A percentile compares a stretch with the other conserved stretches of the same genome.
phyloP scores from a whole-genome alignment of 306 rosid genomes.

The Lotus japonicus region DNA sequence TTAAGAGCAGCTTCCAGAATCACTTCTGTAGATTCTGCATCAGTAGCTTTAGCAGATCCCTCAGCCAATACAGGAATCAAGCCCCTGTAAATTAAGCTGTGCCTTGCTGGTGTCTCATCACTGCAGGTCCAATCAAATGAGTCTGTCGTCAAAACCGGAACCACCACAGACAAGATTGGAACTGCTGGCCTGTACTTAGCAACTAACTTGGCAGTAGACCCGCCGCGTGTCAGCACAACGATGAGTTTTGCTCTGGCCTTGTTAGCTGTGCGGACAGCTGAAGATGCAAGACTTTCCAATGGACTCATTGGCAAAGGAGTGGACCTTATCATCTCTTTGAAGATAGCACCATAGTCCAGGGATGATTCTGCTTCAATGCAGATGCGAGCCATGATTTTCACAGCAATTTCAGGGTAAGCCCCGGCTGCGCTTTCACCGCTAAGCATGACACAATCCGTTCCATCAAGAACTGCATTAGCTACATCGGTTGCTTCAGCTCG shows the following conservation, averaged over 20 bases:
- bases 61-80: slow-evolving; percentile 86
- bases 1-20: slow-evolving; percentile 89
- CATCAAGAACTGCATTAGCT: slow-evolving; percentile 93
- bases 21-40: slow-evolving; percentile 95
- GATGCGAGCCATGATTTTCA: slow-evolving; percentile 87
- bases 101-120: slow-evolving; percentile 89
- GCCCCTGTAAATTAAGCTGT: slow-evolving; percentile 90
- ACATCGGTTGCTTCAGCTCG: slow-evolving; percentile 97
- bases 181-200: slow-evolving; percentile 96
- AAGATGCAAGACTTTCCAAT: slow-evolving; percentile 94
- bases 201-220: slow-evolving; percentile 80
- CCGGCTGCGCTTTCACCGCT: slow-evolving; percentile 99
- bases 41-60: slow-evolving; percentile 97
- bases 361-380: slow-evolving; percentile 95
- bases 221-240: slow-evolving; percentile 88
- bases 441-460: slow-evolving; percentile 96
- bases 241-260: slow-evolving; percentile 88
- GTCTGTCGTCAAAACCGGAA: slow-evolving; percentile 86
- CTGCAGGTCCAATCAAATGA: slow-evolving; percentile 90
- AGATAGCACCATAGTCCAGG: slow-evolving; percentile 79
- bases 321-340: slow-evolving; percentile 90
- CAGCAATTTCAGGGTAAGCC: slow-evolving; percentile 86
- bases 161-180: slow-evolving; percentile 87
- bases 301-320: slow-evolving; percentile 98
- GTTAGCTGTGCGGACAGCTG: slow-evolving; percentile 89